Evolutionary conservation across 164 flowering plant species (phyloP).

Genomic region (Magnolia kwangsiensis): DNA sequence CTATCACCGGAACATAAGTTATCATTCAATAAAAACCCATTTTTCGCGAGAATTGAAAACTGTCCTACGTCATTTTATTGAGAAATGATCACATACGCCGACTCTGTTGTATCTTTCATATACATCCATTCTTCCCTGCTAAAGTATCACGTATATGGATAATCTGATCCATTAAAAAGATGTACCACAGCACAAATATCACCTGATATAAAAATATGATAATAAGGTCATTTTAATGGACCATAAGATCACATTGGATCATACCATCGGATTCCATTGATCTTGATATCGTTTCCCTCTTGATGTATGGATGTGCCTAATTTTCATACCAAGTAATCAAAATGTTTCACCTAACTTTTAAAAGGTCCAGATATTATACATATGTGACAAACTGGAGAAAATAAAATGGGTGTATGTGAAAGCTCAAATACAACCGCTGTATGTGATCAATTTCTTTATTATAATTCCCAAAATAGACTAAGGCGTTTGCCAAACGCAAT

Average conservation of each 20-base stretch:
- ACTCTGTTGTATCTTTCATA: background rate
- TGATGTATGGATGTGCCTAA: background rate
- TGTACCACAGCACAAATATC: no score
- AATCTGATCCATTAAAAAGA: background rate
- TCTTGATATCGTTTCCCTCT: background rate
- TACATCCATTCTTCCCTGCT: background rate
- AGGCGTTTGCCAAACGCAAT: constrained; percentile 2
- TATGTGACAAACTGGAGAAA: background rate
- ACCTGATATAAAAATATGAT: no score
- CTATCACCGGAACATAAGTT: background rate
- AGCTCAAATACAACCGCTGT: background rate
- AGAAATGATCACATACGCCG: background rate
- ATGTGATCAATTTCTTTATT: background rate
- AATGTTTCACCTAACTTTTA: background rate
- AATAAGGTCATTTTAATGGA: no score
- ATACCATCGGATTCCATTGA: background rate
- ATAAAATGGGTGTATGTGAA: background rate
- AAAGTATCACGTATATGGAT: background rate
- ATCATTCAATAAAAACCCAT: background rate
- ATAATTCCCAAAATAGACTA: background rate
- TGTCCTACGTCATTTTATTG: background rate
- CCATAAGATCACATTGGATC: no score
- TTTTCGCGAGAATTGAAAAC: background rate
- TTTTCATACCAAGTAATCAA: background rate
- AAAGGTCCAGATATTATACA: background rate